Evolutionary conservation across 192 early-diverging fungal genomes (phyloP).

Genomic region (Rhizoclosmatium sp.): DNA sequence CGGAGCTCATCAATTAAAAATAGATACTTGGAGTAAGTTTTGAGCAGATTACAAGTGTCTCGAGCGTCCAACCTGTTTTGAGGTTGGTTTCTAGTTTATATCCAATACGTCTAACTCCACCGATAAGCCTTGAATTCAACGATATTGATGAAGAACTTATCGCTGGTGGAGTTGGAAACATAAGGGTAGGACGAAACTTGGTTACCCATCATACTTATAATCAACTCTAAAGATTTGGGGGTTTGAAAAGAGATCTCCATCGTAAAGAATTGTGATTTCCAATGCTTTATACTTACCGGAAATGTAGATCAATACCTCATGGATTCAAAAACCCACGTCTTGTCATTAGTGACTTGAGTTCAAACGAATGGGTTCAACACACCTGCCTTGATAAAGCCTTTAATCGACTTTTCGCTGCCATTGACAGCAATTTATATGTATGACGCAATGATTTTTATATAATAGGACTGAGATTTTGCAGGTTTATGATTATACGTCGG

Average conservation of each 20-base stretch:
- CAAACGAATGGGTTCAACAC: slow-evolving; percentile 57
- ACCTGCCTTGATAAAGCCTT: slow-evolving; percentile 31
- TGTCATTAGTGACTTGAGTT: slow-evolving; percentile 49
- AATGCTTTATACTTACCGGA: not conserved
- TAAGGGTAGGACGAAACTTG: slow-evolving; percentile 49
- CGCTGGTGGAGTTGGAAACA: slow-evolving; percentile 55
- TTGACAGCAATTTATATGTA: slow-evolving; percentile 53
- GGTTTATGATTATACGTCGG: slow-evolving; percentile 59
- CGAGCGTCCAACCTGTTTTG: slow-evolving; percentile 55
- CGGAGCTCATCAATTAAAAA: not conserved
- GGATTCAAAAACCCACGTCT: slow-evolving; percentile 47
- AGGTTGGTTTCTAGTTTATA: slow-evolving; percentile 37
- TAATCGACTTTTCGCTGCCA: slow-evolving; percentile 52
- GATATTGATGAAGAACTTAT: slow-evolving; percentile 52
- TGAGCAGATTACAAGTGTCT: slow-evolving; percentile 46
- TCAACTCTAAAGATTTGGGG: slow-evolving; percentile 45
- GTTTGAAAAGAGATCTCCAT: slow-evolving; percentile 37
- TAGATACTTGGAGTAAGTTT: slow-evolving; percentile 50
- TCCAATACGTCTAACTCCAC: not conserved
- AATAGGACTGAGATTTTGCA: slow-evolving; percentile 9
- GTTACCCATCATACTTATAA: slow-evolving; percentile 18
- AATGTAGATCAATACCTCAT: slow-evolving; percentile 13
- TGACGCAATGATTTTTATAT: not conserved
- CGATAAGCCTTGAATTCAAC: slow-evolving; percentile 53
- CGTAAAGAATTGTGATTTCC: not conserved